Percentiles rank a stretch among this genome's conserved stretches.
phyloP scores from a whole-genome alignment of 176 grass and related monocot genomes.

The Oryza australiensis region DNA sequence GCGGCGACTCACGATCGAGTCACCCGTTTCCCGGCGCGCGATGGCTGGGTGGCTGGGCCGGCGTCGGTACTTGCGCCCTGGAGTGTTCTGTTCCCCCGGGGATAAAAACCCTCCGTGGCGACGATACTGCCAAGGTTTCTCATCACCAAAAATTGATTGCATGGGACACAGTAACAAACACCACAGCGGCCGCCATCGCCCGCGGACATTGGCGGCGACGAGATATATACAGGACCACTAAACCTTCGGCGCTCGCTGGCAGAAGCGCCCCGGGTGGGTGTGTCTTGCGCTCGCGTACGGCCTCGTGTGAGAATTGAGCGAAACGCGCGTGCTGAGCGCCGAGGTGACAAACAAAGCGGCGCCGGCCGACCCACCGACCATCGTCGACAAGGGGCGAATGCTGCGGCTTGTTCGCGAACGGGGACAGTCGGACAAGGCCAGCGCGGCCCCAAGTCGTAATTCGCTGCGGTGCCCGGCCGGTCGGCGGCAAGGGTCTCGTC shows the following conservation, averaged over 20 bases:
- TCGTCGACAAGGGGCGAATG: not conserved
- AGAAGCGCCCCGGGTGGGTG: not conserved
- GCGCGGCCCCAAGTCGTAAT: not conserved
- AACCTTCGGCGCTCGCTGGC: not conserved
- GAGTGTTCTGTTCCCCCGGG: not conserved
- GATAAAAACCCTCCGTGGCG: not conserved
- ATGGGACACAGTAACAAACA: no score
- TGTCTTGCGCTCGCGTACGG: no score
- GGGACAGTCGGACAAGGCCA: constrained; percentile 15
- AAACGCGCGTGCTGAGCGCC: not conserved
- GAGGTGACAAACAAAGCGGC: not conserved
- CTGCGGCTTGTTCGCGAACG: constrained; percentile 10
- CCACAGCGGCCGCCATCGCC: no score
- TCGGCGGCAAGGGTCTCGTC: constrained; percentile 23
- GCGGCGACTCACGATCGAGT: constrained; percentile 27
- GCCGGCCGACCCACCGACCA: not conserved
- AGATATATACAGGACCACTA: not conserved
- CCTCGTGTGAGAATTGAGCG: not conserved
- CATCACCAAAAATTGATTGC: not conserved
- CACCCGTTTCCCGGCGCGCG: no score
- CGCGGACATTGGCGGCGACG: not conserved
- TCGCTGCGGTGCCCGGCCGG: not conserved
- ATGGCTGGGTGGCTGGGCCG: no score
- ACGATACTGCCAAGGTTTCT: not conserved
- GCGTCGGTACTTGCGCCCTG: constrained; percentile 36